phyloP scores from a whole-genome alignment of 495 filamentous ascomycete genomes.

The Cudoniella acicularis region DNA sequence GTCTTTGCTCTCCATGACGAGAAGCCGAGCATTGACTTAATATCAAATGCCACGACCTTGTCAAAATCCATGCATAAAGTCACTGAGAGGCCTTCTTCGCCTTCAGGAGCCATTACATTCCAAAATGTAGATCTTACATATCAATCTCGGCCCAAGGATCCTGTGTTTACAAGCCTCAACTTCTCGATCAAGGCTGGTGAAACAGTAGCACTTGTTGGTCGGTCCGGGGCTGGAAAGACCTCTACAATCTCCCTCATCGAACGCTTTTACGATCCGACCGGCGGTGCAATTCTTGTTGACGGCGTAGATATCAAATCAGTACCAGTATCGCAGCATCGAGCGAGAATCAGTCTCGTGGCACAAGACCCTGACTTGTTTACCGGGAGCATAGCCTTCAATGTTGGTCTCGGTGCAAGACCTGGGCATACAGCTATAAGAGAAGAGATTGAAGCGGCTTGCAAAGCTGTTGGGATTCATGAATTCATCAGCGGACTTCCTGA shows the following conservation, averaged over 20 bases:
- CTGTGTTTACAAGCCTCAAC: constrained; percentile 40
- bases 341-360: constrained; percentile 38
- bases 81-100: not conserved
- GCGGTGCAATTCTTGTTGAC: constrained; percentile 46
- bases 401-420: constrained; percentile 38
- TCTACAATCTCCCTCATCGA: constrained; percentile 45
- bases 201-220: constrained; percentile 55
- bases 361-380: constrained; percentile 48
- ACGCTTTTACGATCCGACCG: constrained; percentile 43
- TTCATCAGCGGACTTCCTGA: constrained; percentile 60
- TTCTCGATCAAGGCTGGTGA: constrained; percentile 39
- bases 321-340: constrained; percentile 11
- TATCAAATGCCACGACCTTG: not conserved
- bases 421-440: constrained; percentile 21
- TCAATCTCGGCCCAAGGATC: constrained; percentile 38
- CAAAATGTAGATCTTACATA: constrained; percentile 44
- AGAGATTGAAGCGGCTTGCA: constrained; percentile 27
- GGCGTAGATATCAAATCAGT: constrained; percentile 39
- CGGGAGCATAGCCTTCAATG: constrained; percentile 47
- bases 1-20: constrained; percentile 21
- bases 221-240: constrained; percentile 57
- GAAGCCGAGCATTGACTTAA: constrained; percentile 17
- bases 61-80: not conserved
- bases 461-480: constrained; percentile 37
- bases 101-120: constrained; percentile 25